Evolutionary conservation across 2,329 filamentous ascomycete genomes (phyloP), one percentile per base, ranked within the genome.

Genomic region (Chrysosporium queenslandicum): DNA sequence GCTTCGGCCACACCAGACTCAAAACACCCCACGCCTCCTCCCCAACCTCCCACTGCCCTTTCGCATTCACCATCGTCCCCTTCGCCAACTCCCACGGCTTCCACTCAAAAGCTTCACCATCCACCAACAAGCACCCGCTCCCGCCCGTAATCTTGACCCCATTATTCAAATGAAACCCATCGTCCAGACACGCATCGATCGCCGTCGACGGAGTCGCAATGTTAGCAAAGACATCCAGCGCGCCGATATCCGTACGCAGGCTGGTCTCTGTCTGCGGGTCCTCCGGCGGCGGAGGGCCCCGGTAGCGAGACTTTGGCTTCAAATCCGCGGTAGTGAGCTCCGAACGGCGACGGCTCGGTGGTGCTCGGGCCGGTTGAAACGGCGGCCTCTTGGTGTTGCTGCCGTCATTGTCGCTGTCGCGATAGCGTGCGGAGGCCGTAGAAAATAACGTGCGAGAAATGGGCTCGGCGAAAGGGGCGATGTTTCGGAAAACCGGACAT

Each of bases 71-170:
- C 61, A 94, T 70, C 54, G 61, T 69, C 56, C 67, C 68, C 55
- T 61, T 71, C 59, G 63, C 66, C 58, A 66, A 68, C 55, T 78
- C 69, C 88, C 91, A 96, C 3, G 92, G 92, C 64, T 79, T 74
- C 92, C 92, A 98, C 47, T 76, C 71, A 66, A 96, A 97, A 0
- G 85, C 89, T 68, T 97, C 89, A 4, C 91, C 91, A 37, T 82
- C 84, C 1, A 96, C 78, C 4, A 98, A 76, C 56, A 98, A 66
- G 23, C 89, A 78, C 0, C 88, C 91, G 48, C 80, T 77, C 0
- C 84, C 83, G 42, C 80, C 80, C 1, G 73, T 71, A 27, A 94
- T 80, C 50, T 79, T 82, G 32, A 86, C 72, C 9, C 90, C 89
- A 61, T 83, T 94, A 69, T 92, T 86, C 42, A 98, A 75, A 58